Evolutionary conservation across 2,329 filamentous ascomycete genomes (phyloP).

Genomic region (Fusarium sp.): DNA sequence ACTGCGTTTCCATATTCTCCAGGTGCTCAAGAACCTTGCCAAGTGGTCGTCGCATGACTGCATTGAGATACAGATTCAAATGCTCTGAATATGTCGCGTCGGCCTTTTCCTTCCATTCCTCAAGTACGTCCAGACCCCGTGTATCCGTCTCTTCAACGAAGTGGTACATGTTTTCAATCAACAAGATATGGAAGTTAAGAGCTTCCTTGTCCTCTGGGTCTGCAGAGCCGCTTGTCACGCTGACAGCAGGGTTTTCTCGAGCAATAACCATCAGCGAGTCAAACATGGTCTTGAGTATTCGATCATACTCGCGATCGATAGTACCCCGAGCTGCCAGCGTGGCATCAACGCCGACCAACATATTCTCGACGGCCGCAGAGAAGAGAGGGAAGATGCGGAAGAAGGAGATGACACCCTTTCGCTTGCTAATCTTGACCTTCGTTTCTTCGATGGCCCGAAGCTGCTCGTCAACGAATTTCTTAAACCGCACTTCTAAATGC

Average conservation of each 20-base stretch:
- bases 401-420: slow-evolving; percentile 95
- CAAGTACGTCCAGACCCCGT: slow-evolving; percentile 78
- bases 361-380: slow-evolving; percentile 84
- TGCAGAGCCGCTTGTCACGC: slow-evolving; percentile 58
- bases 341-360: slow-evolving; percentile 72
- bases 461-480: slow-evolving; percentile 92
- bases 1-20: slow-evolving; percentile 84
- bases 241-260: slow-evolving; percentile 70
- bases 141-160: slow-evolving; percentile 92
- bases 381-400: slow-evolving; percentile 94
- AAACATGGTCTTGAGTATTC: slow-evolving; percentile 95
- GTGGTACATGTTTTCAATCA: slow-evolving; percentile 99
- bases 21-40: slow-evolving; percentile 93
- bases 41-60: slow-evolving; percentile 88
- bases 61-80: slow-evolving; percentile 85
- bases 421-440: slow-evolving; percentile 99
- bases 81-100: slow-evolving; percentile 85
- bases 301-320: slow-evolving; percentile 88
- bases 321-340: slow-evolving; percentile 76
- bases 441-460: slow-evolving; percentile 96
- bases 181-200: slow-evolving; percentile 94
- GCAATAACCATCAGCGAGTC: slow-evolving; percentile 97
- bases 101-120: slow-evolving; percentile 85
- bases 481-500: slow-evolving; percentile 80
- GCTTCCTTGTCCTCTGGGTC: slow-evolving; percentile 92